phyloP scores from a whole-genome alignment of 2,329 filamentous ascomycete genomes.

The Colletotrichum chrysophilum region DNA sequence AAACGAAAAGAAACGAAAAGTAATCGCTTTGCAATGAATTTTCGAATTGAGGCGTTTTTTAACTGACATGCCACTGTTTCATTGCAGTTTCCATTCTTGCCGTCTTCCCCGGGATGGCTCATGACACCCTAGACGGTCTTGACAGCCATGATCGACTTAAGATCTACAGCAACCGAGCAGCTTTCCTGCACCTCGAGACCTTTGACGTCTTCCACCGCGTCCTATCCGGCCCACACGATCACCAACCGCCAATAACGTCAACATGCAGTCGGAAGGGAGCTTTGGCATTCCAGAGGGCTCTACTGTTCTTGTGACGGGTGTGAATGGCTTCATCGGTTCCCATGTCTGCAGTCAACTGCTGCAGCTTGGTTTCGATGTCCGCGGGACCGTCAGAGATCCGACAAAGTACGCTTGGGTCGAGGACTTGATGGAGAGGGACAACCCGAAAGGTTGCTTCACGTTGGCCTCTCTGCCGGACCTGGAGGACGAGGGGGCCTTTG shows the following conservation, averaged over 20 bases:
- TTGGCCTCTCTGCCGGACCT: slow-evolving; percentile 38
- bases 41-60: neutral
- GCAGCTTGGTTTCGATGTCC: slow-evolving; percentile 38
- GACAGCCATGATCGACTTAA: slow-evolving; percentile 8
- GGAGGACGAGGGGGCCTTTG: slow-evolving; percentile 26
- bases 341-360: slow-evolving; percentile 42
- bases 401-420: slow-evolving; percentile 32
- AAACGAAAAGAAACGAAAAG: neutral
- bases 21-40: neutral
- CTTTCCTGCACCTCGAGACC: neutral
- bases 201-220: neutral
- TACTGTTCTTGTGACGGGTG: slow-evolving; percentile 43
- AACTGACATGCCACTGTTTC: neutral
- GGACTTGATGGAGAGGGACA: slow-evolving; percentile 33
- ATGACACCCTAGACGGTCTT: neutral
- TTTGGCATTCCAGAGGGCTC: slow-evolving; percentile 7
- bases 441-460: slow-evolving; percentile 35
- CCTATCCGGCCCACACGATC: neutral
- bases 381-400: slow-evolving; percentile 42
- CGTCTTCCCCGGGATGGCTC: neutral
- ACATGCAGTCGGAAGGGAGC: slow-evolving; percentile 7
- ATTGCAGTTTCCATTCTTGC: neutral
- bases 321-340: slow-evolving; percentile 47
- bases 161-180: neutral
- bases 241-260: neutral